Evolutionary conservation across 805 yeast genomes (phyloP).

Genomic region (Yarrowia sp.): DNA sequence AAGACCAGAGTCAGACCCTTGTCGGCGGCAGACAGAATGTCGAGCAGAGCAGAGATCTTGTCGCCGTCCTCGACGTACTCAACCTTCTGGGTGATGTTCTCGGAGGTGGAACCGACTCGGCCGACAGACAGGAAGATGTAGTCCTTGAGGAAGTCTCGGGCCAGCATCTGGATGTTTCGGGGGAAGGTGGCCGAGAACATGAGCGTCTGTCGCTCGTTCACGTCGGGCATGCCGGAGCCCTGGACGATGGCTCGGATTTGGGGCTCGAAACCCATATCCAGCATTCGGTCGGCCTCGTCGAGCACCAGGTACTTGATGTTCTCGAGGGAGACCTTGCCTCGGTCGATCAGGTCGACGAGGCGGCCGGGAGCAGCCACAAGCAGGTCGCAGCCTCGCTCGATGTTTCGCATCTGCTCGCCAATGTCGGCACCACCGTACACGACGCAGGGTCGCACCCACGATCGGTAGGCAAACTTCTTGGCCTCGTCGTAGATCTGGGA

Average conservation of each 20-base stretch:
- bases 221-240: slow-evolving; percentile 96
- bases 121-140: slow-evolving; percentile 97
- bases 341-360: slow-evolving; percentile 89
- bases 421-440: slow-evolving; percentile 99
- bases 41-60: slow-evolving; percentile 85
- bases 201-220: slow-evolving; percentile 87
- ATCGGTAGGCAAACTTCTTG: slow-evolving; percentile 91
- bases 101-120: slow-evolving; percentile 98
- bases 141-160: slow-evolving; percentile 94
- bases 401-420: slow-evolving; percentile 77
- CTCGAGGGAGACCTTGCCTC: slow-evolving; percentile 86
- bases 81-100: slow-evolving; percentile 93
- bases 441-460: slow-evolving; percentile 96
- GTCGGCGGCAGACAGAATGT: slow-evolving; percentile 78
- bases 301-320: slow-evolving; percentile 91
- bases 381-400: slow-evolving; percentile 91
- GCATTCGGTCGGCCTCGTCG: slow-evolving; percentile 99
- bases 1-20: slow-evolving; percentile 87
- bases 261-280: slow-evolving; percentile 99
- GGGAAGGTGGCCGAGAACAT: slow-evolving; percentile 99
- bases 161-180: slow-evolving; percentile 92
- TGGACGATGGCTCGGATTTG: slow-evolving; percentile 98
- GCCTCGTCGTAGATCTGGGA: slow-evolving; percentile 96
- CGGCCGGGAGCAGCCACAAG: slow-evolving; percentile 99
- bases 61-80: slow-evolving; percentile 90